Evolutionary conservation across 352 stramenopile genomes (phyloP).

Genomic region (Blastocystis sp.): DNA sequence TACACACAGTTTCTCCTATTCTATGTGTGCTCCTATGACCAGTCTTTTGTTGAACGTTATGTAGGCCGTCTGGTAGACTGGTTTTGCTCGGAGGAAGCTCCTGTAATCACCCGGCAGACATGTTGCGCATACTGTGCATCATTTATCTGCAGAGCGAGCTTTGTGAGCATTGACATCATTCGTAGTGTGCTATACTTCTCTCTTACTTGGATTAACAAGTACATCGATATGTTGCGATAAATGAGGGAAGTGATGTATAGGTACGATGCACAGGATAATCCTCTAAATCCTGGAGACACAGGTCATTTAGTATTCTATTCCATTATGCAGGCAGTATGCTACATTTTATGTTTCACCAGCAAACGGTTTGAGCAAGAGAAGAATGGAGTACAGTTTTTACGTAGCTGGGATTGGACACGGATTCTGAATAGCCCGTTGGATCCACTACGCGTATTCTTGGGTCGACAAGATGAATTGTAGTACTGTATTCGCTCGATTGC

Average conservation of each 20-base stretch:
- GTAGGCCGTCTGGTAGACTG: slow-evolving; percentile 64
- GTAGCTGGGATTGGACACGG: slow-evolving; percentile 62
- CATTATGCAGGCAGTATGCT: slow-evolving; percentile 88
- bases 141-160: slow-evolving; percentile 87
- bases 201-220: slow-evolving; percentile 84
- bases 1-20: slow-evolving; percentile 85
- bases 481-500: slow-evolving; percentile 64
- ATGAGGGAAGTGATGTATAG: slow-evolving; percentile 20
- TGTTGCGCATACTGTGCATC: slow-evolving; percentile 88
- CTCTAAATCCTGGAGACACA: background rate
- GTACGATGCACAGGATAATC: slow-evolving; percentile 69
- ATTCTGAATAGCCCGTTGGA: slow-evolving; percentile 58
- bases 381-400: slow-evolving; percentile 66
- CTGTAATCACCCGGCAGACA: slow-evolving; percentile 81
- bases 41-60: slow-evolving; percentile 66
- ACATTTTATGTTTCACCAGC: slow-evolving; percentile 92
- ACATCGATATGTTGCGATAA: slow-evolving; percentile 74
- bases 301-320: slow-evolving; percentile 76
- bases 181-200: slow-evolving; percentile 84
- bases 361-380: slow-evolving; percentile 73
- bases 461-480: background rate
- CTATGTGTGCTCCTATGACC: slow-evolving; percentile 70
- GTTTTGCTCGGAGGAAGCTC: slow-evolving; percentile 63
- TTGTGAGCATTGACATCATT: slow-evolving; percentile 82
- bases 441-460: slow-evolving; percentile 14